These are phyloP conservation scores for Sugiyamaella valdiviana DNA, from an alignment of 805 yeast genomes.

Conservation along the genomic window DNA sequence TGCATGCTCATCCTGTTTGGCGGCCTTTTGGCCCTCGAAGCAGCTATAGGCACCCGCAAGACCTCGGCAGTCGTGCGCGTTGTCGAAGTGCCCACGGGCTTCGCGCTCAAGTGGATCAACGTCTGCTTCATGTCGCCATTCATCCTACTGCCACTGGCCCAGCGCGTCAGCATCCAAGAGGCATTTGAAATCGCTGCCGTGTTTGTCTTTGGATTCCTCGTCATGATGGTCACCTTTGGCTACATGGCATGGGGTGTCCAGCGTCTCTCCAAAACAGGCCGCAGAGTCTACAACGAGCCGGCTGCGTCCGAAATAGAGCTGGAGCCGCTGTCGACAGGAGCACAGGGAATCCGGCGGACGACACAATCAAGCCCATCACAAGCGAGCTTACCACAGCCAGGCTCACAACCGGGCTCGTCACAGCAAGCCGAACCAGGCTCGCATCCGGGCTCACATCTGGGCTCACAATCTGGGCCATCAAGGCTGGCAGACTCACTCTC, in stretches of 20 bases:
- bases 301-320: background rate
- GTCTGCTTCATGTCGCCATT: slow-evolving; percentile 74
- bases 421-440: no score
- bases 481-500: no score
- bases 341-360: background rate
- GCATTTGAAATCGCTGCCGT: slow-evolving; percentile 70
- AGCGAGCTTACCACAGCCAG: background rate
- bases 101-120: slow-evolving; percentile 70
- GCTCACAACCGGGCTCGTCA: background rate
- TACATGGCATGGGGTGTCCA: slow-evolving; percentile 43
- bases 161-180: slow-evolving; percentile 59
- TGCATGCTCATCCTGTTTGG: slow-evolving; percentile 58
- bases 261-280: slow-evolving; percentile 23
- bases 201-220: slow-evolving; percentile 57
- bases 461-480: no score
- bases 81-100: slow-evolving; percentile 60
- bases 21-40: slow-evolving; percentile 37
- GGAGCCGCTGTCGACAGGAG: background rate
- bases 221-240: slow-evolving; percentile 46
- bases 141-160: slow-evolving; percentile 60
- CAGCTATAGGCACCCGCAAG: slow-evolving; percentile 33
- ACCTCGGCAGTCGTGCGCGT: slow-evolving; percentile 26
- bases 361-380: background rate
- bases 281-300: slow-evolving; percentile 10
- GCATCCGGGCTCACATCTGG: no score